Percentiles rank a stretch among this genome's conserved stretches.
Conservation (phyloP, 2,329 filamentous ascomycete genomes). For the Didymella sp. region DNA sequence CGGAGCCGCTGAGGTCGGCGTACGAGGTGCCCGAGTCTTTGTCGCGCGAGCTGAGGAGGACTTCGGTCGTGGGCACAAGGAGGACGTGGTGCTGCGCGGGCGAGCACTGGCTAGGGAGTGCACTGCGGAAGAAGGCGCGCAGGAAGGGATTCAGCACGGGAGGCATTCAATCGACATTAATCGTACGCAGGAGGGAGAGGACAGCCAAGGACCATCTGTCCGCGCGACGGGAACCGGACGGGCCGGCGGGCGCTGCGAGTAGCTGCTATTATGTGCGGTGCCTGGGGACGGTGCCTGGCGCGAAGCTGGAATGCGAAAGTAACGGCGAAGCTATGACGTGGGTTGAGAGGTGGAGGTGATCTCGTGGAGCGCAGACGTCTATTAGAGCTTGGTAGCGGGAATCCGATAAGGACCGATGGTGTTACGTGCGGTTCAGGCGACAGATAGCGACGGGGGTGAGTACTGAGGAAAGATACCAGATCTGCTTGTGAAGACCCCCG, state of each 20-base stretch:
- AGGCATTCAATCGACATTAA: slow-evolving; percentile 77
- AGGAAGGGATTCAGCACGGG: slow-evolving; percentile 94
- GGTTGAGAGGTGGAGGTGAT: not conserved
- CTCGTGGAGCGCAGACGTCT: not conserved
- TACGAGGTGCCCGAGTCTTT: slow-evolving; percentile 79
- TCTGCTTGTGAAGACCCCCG: slow-evolving; percentile 28
- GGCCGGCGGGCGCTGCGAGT: slow-evolving; percentile 26
- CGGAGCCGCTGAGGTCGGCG: slow-evolving; percentile 81
- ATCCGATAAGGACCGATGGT: slow-evolving; percentile 8
- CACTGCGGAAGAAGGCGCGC: slow-evolving; percentile 97
- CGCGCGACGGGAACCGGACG: slow-evolving; percentile 31
- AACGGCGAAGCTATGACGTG: slow-evolving; percentile 11
- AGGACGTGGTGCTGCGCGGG: slow-evolving; percentile 92
- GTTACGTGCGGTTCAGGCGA: slow-evolving; percentile 5
- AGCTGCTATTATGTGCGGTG: slow-evolving; percentile 30
- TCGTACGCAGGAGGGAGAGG: slow-evolving; percentile 21
- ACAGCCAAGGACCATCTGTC: slow-evolving; percentile 39
- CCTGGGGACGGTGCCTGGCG: slow-evolving; percentile 23
- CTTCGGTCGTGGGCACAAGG: slow-evolving; percentile 91
- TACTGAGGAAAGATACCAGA: slow-evolving; percentile 2
- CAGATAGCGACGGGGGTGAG: slow-evolving; percentile 8
- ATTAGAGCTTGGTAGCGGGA: not conserved
- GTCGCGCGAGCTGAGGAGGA: slow-evolving; percentile 86
- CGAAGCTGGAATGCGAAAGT: slow-evolving; percentile 18
- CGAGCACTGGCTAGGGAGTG: slow-evolving; percentile 87